Conservation (phyloP, 1,139 yeast species). For the Lodderomyces beijingensis region DNA sequence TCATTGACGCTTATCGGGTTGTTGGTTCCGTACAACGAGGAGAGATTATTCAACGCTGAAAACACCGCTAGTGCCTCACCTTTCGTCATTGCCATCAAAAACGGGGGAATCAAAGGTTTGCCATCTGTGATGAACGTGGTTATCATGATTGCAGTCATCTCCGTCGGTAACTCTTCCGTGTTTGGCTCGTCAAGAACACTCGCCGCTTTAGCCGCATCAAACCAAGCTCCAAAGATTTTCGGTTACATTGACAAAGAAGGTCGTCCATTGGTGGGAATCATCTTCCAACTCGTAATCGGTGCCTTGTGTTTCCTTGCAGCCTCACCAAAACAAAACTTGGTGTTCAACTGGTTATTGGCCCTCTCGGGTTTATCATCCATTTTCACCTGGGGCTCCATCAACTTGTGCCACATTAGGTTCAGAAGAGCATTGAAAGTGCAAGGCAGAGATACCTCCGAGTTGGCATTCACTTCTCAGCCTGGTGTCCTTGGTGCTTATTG, state of each 20-base stretch:
- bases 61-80: slow-evolving; percentile 46
- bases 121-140: slow-evolving; percentile 48
- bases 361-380: slow-evolving; percentile 80
- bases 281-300: slow-evolving; percentile 55
- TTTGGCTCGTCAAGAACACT: slow-evolving; percentile 78
- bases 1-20: slow-evolving; percentile 42
- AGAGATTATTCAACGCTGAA: slow-evolving; percentile 26
- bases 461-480: slow-evolving; percentile 63
- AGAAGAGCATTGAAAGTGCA: slow-evolving; percentile 66
- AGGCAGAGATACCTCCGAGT: slow-evolving; percentile 61
- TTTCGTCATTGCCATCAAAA: slow-evolving; percentile 41
- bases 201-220: slow-evolving; percentile 76
- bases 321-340: slow-evolving; percentile 55
- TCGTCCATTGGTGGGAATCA: slow-evolving; percentile 68
- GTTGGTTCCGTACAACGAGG: slow-evolving; percentile 37
- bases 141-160: slow-evolving; percentile 41
- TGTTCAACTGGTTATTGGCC: slow-evolving; percentile 79
- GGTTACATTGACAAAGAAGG: slow-evolving; percentile 74
- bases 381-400: slow-evolving; percentile 81
- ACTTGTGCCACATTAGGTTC: slow-evolving; percentile 72
- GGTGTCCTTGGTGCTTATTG: slow-evolving; percentile 69
- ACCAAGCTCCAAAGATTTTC: slow-evolving; percentile 70
- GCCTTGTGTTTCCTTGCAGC: slow-evolving; percentile 73
- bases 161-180: slow-evolving; percentile 54
- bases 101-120: slow-evolving; percentile 40